Percentiles rank a stretch among this genome's conserved stretches.
Evolutionary conservation across 768 basidiomycete genomes (phyloP).

Genomic region (Scleroderma citrinum): DNA sequence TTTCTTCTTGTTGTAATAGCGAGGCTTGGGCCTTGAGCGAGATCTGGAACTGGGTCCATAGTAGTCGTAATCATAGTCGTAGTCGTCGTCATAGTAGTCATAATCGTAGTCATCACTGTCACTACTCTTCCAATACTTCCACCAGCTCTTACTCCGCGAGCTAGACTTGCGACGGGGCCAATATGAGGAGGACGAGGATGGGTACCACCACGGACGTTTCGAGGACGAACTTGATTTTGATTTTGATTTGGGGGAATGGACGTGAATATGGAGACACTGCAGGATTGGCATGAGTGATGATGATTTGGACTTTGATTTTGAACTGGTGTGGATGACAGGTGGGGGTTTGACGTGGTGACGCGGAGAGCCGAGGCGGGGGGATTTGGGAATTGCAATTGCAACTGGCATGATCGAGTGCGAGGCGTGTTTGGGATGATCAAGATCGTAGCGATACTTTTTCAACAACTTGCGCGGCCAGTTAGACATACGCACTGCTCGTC

Average conservation of each 20-base stretch:
- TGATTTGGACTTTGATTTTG: slow-evolving; percentile 10
- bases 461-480: slow-evolving; percentile 24
- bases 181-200: slow-evolving; percentile 4
- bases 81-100: background rate
- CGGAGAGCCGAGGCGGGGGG: slow-evolving; percentile 14
- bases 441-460: slow-evolving; percentile 11
- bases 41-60: background rate
- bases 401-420: slow-evolving; percentile 12
- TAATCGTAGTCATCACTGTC: background rate
- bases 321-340: slow-evolving; percentile 1
- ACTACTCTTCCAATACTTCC: background rate
- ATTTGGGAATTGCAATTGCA: slow-evolving; percentile 9
- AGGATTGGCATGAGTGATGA: slow-evolving; percentile 10
- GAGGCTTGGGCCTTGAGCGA: background rate
- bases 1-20: background rate
- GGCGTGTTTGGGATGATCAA: slow-evolving; percentile 11
- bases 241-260: slow-evolving; percentile 13
- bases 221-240: slow-evolving; percentile 9
- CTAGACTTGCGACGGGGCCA: background rate
- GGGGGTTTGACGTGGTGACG: slow-evolving; percentile 10
- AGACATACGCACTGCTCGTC: slow-evolving; percentile 9
- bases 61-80: background rate
- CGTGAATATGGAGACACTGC: slow-evolving; percentile 21
- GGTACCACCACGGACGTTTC: slow-evolving; percentile 17
- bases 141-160: background rate